phyloP scores from a whole-genome alignment of 164 flowering plant species.

The Dillenia turbinata region DNA sequence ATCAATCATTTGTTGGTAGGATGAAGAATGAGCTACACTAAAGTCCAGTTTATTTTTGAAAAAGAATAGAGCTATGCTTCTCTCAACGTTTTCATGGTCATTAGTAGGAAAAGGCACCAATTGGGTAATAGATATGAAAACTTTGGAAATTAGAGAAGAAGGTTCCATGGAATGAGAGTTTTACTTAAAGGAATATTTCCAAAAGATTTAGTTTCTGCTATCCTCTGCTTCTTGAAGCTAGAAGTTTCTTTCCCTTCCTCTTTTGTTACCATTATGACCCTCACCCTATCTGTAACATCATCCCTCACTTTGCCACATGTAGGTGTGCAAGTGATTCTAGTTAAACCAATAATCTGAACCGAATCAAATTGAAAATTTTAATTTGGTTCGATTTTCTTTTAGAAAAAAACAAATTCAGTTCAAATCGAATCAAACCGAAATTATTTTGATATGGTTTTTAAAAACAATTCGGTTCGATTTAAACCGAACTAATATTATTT shows the following conservation, averaged over 20 bases:
- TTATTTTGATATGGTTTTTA: no score
- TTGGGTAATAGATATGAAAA: conserved; percentile 34
- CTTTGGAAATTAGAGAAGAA: conserved; percentile 32
- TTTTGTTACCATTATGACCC: conserved; percentile 55
- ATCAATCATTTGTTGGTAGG: conserved; percentile 80
- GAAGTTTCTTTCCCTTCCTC: conserved; percentile 65
- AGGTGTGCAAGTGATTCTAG: no score
- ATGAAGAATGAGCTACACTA: conserved; percentile 75
- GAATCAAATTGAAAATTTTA: no score
- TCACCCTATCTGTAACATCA: conserved; percentile 81
- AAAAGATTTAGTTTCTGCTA: conserved; percentile 41
- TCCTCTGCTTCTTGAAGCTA: conserved; percentile 43
- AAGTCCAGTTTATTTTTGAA: conserved; percentile 85
- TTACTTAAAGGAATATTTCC: conserved; percentile 30
- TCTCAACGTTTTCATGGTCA: conserved; percentile 76
- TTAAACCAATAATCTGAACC: no score
- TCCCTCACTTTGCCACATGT: conserved; percentile 86
- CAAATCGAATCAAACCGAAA: no score
- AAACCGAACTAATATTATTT: no score
- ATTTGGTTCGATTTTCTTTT: no score
- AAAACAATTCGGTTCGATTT: no score
- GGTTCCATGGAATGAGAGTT: conserved; percentile 29
- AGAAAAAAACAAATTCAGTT: no score
- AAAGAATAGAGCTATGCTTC: conserved; percentile 84
- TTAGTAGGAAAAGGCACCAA: conserved; percentile 24